Conservation (phyloP, 345 rosid species). For the Sonneratia caseolaris region DNA sequence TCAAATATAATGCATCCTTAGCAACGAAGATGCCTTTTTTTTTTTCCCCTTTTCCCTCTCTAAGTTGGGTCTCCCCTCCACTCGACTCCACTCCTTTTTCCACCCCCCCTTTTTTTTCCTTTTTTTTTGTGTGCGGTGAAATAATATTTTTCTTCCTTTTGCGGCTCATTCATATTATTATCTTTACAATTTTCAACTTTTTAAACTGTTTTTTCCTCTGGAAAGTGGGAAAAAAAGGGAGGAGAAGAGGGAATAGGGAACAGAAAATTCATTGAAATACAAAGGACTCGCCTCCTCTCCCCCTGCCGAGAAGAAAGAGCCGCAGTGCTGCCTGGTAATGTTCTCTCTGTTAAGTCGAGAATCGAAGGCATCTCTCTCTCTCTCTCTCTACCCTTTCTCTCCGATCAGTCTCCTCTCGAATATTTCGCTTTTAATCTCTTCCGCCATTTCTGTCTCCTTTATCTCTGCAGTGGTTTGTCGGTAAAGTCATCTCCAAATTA, state of each 20-base stretch:
- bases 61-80: too few species aligned
- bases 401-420: slow-evolving; percentile 1
- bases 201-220: not conserved
- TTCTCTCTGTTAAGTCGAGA: not conserved
- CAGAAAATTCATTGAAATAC: not conserved
- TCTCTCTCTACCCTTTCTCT: not conserved
- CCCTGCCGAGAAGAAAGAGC: too few species aligned
- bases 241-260: not conserved
- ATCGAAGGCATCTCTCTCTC: not conserved
- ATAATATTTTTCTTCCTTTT: not conserved
- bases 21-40: too few species aligned
- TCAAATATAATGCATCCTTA: too few species aligned
- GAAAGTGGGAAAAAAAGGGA: too few species aligned
- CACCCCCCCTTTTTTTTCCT: not conserved
- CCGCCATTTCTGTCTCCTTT: not conserved
- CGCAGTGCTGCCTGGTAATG: not conserved
- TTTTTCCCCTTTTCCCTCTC: too few species aligned
- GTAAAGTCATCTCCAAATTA: not conserved
- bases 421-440: not conserved
- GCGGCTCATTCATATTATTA: not conserved
- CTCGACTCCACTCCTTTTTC: not conserved
- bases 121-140: not conserved
- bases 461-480: not conserved
- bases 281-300: not conserved
- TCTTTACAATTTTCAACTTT: not conserved